These are phyloP conservation scores for Earliella scabrosa DNA, from an alignment of 1,284 basidiomycete species.

Conservation along the genomic window DNA sequence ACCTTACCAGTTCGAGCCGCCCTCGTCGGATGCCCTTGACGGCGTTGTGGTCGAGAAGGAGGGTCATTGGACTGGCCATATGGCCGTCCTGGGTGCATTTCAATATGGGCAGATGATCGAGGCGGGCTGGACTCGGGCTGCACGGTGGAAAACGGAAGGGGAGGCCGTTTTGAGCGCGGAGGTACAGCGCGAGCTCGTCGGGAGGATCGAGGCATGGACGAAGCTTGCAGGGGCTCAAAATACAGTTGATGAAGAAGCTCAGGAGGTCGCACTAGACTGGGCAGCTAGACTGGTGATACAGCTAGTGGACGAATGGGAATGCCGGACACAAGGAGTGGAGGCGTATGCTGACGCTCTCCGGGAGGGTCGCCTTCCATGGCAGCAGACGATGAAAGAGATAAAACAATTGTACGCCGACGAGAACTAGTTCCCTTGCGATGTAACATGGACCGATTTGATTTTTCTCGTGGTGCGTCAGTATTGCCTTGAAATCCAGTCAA, in stretches of 20 bases:
- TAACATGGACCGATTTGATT: neutral
- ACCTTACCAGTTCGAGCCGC: neutral
- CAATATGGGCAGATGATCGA: neutral
- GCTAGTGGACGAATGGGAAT: slow-evolving; percentile 1
- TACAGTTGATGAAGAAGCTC: neutral
- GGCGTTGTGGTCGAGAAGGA: neutral
- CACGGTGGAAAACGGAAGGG: neutral
- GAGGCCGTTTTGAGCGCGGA: neutral
- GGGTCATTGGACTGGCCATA: too few species aligned
- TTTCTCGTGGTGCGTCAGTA: neutral
- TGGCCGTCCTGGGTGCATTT: neutral
- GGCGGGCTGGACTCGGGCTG: neutral
- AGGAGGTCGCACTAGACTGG: slow-evolving; percentile 5
- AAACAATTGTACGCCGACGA: neutral
- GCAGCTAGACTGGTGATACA: neutral
- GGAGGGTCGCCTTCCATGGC: neutral
- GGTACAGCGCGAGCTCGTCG: neutral
- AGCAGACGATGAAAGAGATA: neutral
- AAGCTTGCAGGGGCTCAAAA: neutral
- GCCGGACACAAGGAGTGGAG: neutral
- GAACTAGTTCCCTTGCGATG: neutral
- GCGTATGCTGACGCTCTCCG: neutral
- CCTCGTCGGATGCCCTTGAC: neutral
- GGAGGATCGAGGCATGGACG: neutral
- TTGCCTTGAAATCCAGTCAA: too few species aligned